Evolutionary conservation across 2,329 filamentous ascomycete species (phyloP), one percentile per base, ranked within the genome.

Genomic region (Chaetothyriales sp.): DNA sequence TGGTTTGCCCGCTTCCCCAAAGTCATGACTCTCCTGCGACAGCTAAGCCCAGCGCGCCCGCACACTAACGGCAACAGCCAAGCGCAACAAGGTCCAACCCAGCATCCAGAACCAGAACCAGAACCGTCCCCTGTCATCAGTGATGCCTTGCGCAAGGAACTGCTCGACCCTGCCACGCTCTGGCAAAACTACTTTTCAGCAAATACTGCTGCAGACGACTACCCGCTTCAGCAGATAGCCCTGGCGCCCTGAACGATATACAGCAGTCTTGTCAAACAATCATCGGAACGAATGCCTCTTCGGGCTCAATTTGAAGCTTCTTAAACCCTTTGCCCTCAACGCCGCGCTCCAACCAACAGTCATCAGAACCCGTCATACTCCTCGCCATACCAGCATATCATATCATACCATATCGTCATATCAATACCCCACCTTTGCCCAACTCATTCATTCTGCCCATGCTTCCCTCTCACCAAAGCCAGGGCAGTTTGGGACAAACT

Each of bases 401-500:
- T n/a, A n/a, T n/a, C n/a, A n/a, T n/a, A n/a, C n/a, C 33, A 33
- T 33, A 13, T 9, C 29, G 9, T 9, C 10, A 33, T 33, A 33
- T 33, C 29, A 33, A 33, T 5, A 33, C 29, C 29, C 29, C 22
- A 25, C 22, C 22, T 25, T 25, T 25, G 22, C 6, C 22, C 3
- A 25, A 3, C 22, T 25, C 22, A 25, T 25, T 25, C 22, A 25
- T 6, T 40, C 2, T 6, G 15, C 2, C 33, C 33, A 15, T 40
- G 13, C 5, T 13, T 40, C 33, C 13, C 33, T 13, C 29, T 9
- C 10, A 13, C 10, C 29, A 57, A 52, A 52, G 53, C 53, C 52
- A 50, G 49, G 20, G 72, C 68, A 5, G 70, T 70, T 28, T 72
- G 69, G 4, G 67, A 66, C 4, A 76, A 61, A 58, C 70, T 73